Percentiles rank a stretch among this genome's conserved stretches.
phyloP scores from a whole-genome alignment of 495 filamentous ascomycete species.

The Tuber indicum region DNA sequence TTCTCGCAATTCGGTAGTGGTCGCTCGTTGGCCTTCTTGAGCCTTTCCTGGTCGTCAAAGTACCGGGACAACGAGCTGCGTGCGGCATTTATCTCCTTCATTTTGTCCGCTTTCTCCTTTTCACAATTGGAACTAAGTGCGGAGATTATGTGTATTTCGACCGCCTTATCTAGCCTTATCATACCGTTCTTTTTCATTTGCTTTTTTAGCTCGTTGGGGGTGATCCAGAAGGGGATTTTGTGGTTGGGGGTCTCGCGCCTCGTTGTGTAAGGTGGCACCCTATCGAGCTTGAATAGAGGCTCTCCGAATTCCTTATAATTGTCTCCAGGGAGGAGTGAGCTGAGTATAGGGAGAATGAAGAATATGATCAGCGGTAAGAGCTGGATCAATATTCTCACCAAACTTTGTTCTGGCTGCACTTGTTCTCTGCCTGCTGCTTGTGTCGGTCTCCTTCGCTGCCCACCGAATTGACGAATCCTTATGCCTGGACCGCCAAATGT shows the following conservation, averaged over 20 bases:
- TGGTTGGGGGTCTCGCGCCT: constrained; percentile 63
- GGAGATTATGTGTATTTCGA: constrained; percentile 65
- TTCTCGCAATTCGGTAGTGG: constrained; percentile 45
- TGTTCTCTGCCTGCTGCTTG: constrained; percentile 55
- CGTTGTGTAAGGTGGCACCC: constrained; percentile 62
- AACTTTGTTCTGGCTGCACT: constrained; percentile 44
- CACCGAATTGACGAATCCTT: constrained; percentile 81
- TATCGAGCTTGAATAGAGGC: constrained; percentile 61
- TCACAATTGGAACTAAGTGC: constrained; percentile 64
- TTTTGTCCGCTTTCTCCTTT: constrained; percentile 56
- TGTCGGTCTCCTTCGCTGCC: constrained; percentile 65
- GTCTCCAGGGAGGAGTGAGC: constrained; percentile 64
- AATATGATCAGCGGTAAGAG: constrained; percentile 81
- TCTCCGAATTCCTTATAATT: constrained; percentile 56
- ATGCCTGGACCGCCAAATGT: constrained; percentile 75
- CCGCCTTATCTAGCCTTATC: constrained; percentile 64
- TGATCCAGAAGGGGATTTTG: constrained; percentile 74
- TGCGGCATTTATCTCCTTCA: constrained; percentile 66
- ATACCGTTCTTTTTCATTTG: constrained; percentile 62
- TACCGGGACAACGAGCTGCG: constrained; percentile 65
- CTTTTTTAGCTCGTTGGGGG: constrained; percentile 65
- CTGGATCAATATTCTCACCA: constrained; percentile 53
- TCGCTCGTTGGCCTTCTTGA: constrained; percentile 60
- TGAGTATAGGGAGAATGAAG: constrained; percentile 79
- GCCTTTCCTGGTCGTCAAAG: constrained; percentile 68